phyloP scores from a whole-genome alignment of 441 rosid species.

The Populus hybrid region DNA sequence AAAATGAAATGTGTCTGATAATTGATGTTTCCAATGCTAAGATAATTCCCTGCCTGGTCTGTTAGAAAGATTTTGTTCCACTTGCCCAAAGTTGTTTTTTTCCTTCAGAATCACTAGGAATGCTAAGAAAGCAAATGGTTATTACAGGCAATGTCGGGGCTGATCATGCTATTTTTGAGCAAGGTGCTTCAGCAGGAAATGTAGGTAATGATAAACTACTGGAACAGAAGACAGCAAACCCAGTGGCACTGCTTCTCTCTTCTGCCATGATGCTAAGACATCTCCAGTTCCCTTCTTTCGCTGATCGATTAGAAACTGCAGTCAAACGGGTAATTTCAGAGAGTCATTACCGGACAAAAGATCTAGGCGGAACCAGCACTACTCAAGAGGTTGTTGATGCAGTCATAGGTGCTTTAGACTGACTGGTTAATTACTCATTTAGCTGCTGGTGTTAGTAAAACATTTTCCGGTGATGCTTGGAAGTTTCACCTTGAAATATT shows the following conservation, averaged over 20 bases:
- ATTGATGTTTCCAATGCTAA: not conserved
- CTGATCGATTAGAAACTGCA: constrained; percentile 85
- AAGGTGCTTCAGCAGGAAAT: constrained; percentile 98
- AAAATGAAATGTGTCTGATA: not conserved
- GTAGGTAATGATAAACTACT: constrained; percentile 68
- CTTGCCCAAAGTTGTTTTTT: not conserved
- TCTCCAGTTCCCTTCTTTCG: constrained; percentile 92
- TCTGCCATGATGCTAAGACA: constrained; percentile 99
- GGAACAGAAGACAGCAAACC: constrained; percentile 82
- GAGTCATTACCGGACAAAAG: constrained; percentile 77
- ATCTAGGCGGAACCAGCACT: constrained; percentile 76
- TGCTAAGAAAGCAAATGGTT: not conserved
- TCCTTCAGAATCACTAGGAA: not conserved
- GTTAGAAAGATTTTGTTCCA: too few species aligned
- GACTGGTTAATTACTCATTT: not conserved
- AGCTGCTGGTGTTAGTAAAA: not conserved
- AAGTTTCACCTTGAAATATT: not conserved
- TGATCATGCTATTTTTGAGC: constrained; percentile 91
- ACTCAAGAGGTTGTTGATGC: constrained; percentile 68
- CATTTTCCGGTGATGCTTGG: not conserved
- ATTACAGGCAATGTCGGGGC: constrained; percentile 87
- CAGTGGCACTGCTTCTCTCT: constrained; percentile 88
- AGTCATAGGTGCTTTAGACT: constrained; percentile 28
- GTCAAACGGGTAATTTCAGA: constrained; percentile 70
- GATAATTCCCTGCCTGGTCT: not conserved